These are phyloP conservation scores for Didymella pomorum DNA, from an alignment of 2,329 filamentous ascomycete species.

Conservation along the genomic window DNA sequence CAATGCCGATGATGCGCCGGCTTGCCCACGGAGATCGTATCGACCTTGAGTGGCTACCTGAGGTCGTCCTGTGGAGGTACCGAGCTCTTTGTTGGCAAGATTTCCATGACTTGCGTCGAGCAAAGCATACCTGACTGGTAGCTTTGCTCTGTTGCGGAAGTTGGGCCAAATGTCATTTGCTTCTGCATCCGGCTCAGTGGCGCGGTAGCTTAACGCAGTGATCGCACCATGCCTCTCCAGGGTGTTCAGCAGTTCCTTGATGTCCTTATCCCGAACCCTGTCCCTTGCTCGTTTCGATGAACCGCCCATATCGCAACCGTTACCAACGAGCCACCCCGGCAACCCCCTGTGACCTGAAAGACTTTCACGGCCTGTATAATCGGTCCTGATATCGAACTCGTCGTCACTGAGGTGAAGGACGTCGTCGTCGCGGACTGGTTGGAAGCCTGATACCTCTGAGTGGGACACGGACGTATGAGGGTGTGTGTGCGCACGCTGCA, in stretches of 20 bases:
- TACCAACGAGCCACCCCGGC: background rate
- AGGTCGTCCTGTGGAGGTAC: background rate
- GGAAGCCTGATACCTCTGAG: background rate
- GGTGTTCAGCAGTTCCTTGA: constrained; percentile 20
- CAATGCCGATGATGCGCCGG: background rate
- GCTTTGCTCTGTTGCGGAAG: constrained; percentile 38
- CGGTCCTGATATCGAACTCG: background rate
- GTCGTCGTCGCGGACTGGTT: background rate
- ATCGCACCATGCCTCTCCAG: constrained; percentile 35
- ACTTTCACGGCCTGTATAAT: background rate
- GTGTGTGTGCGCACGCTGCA: background rate
- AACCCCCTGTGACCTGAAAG: background rate
- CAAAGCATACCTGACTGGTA: constrained; percentile 37
- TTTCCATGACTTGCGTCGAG: constrained; percentile 20
- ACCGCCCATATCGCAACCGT: constrained; percentile 4
- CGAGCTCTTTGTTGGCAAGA: background rate
- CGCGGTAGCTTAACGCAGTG: constrained; percentile 36
- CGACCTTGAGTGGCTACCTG: constrained; percentile 5
- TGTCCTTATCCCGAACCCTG: constrained; percentile 25
- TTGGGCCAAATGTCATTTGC: constrained; percentile 51
- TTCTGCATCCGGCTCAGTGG: constrained; percentile 24
- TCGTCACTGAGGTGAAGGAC: background rate
- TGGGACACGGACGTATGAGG: background rate
- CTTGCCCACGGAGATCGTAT: background rate
- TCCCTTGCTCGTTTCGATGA: constrained; percentile 32